A percentile compares a stretch with the other conserved stretches of the same genome.
Conservation (phyloP, 208 protist genomes). For the Trypanosoma theileri region DNA sequence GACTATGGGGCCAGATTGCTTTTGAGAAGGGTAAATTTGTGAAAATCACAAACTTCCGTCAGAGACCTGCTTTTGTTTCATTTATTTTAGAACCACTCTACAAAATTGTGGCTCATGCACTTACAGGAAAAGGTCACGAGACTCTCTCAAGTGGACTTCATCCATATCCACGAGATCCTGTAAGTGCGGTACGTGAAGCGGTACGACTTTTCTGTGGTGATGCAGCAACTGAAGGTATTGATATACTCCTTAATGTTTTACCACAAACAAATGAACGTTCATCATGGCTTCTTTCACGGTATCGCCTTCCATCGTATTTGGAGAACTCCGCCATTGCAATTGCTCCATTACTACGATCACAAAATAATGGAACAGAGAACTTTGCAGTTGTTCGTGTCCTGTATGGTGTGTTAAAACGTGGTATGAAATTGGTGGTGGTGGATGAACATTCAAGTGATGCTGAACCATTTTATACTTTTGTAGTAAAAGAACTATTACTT, state of each 20-base stretch:
- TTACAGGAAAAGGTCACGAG: constrained; percentile 56
- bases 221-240: constrained; percentile 46
- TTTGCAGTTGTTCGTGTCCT: constrained; percentile 69
- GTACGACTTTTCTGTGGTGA: constrained; percentile 68
- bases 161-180: constrained; percentile 57
- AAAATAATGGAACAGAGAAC: constrained; percentile 34
- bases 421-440: constrained; percentile 44
- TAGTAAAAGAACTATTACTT: constrained; percentile 42
- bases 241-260: constrained; percentile 68
- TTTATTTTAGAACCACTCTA: constrained; percentile 99
- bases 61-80: constrained; percentile 95
- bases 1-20: constrained; percentile 98
- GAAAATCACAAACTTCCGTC: constrained; percentile 54
- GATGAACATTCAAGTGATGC: constrained; percentile 72
- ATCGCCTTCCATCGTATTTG: constrained; percentile 31
- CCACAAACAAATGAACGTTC: constrained; percentile 38
- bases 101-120: constrained; percentile 93
- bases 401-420: constrained; percentile 42
- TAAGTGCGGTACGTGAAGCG: constrained; percentile 65
- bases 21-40: constrained; percentile 77
- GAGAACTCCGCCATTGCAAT: constrained; percentile 42
- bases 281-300: constrained; percentile 41
- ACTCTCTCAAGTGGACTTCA: constrained; percentile 47
- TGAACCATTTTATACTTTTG: constrained; percentile 58
- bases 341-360: constrained; percentile 56